These are phyloP conservation scores for Stephanodiscus minutulus DNA, from an alignment of 108 stramenopile genomes.

Conservation along the genomic window DNA sequence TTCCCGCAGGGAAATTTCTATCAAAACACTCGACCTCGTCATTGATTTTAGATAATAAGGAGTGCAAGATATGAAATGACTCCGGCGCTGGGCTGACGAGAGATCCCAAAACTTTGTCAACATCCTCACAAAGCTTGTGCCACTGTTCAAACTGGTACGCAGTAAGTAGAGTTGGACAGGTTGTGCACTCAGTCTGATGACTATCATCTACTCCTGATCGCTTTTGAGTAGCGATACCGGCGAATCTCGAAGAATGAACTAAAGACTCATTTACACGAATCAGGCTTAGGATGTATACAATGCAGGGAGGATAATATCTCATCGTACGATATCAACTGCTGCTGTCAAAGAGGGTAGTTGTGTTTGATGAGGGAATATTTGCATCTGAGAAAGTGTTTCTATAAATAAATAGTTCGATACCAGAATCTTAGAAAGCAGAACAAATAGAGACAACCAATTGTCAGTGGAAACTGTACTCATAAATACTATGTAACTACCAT, in stretches of 20 bases:
- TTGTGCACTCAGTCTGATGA: not conserved
- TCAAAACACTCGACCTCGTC: not conserved
- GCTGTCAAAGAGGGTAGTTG: not conserved
- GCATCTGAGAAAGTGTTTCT: not conserved
- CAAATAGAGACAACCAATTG: not conserved
- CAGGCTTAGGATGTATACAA: not conserved
- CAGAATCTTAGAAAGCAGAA: not conserved
- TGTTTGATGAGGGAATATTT: not conserved
- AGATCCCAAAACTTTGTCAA: conserved; percentile 26
- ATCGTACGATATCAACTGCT: not conserved
- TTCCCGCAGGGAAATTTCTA: not conserved
- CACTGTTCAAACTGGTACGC: conserved; percentile 12
- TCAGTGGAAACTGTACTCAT: not conserved
- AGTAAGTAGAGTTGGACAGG: conserved; percentile 1
- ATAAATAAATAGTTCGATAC: not conserved
- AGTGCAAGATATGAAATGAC: conserved; percentile 37
- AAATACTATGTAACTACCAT: not conserved
- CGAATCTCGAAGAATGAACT: not conserved
- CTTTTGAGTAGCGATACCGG: not conserved
- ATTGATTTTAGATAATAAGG: conserved; percentile 18
- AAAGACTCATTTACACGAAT: not conserved
- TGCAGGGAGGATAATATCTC: not conserved
- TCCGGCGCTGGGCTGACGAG: conserved; percentile 46
- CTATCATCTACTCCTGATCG: not conserved
- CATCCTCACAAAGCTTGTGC: conserved; percentile 28